Evolutionary conservation across 805 yeast species (phyloP), one percentile per base, ranked within the genome.

Genomic region (Candida hispaniensis): DNA sequence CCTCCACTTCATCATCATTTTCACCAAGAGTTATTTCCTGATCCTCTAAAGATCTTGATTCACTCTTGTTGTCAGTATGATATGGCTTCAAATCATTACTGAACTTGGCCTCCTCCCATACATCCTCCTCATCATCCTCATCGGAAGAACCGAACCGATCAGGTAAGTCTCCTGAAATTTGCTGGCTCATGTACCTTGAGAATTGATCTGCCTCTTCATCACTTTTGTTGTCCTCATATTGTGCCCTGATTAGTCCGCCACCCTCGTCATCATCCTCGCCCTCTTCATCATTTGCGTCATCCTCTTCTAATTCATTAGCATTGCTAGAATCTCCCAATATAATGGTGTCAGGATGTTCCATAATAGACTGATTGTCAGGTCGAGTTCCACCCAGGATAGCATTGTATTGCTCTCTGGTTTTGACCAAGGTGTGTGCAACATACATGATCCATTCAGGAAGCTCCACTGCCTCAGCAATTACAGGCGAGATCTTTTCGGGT

Each of bases 311-410:
- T 32, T 40, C 44, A 34, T 40, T 45, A 9, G 43, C 49, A n/a
- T 47, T 45, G 18, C 43, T 39, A 15, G 54, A 49, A 26, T 59
- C 41, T 6, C 50, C 47, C 4, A 63, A 42, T 17, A 47, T 47
- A 54, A 38, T 58, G 51, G 26, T 60, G 48, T 22, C 55, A 46
- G 52, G 35, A 18, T 43, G 47, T 20, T 39, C 23, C n/a, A 44
- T 54, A 9, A 50, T 60, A 33, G 59, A 66, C 14, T 47, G 58
- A 34, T 50, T 58, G 29, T 55, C 62, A 13, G 67, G 75, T 14
- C 65, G 66, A 34, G 63, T 71, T n/a, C 88, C 93, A 13, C 98
- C 98, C 26, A 91, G 65, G 18, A 88, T 79, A 7, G 94, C 85
- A 56, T 88, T 91, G 58, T 91, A 91, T 59, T 85, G 86, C 53